Conservation (phyloP, 2,329 filamentous ascomycete species). For the Ophiostoma ulmi region DNA sequence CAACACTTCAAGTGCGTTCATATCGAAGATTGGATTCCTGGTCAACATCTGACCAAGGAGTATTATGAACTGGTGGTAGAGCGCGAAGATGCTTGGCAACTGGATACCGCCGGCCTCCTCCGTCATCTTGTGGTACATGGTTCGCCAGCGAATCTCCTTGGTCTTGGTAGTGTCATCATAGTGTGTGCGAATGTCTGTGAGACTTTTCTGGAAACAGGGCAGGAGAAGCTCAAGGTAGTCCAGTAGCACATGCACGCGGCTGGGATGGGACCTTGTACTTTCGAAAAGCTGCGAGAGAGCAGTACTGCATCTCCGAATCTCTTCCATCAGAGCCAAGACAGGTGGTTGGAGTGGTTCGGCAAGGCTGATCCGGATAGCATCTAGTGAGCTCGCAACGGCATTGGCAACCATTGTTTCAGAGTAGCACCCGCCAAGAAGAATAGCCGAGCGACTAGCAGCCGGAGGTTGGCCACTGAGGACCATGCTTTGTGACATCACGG, state of each 20-base stretch:
- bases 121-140: constrained; percentile 54
- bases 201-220: constrained; percentile 49
- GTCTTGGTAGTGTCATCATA: constrained; percentile 47
- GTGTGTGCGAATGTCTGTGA: constrained; percentile 49
- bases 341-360: constrained; percentile 43
- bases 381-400: constrained; percentile 43
- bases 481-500: background rate
- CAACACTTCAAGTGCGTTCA: constrained; percentile 49
- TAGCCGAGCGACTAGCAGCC: constrained; percentile 20
- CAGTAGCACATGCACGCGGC: constrained; percentile 47
- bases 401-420: constrained; percentile 51
- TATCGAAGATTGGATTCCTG: constrained; percentile 53
- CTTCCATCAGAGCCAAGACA: constrained; percentile 45
- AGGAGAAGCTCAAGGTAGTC: constrained; percentile 54
- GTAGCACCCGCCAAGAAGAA: constrained; percentile 50
- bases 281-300: constrained; percentile 53
- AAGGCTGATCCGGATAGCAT: constrained; percentile 45
- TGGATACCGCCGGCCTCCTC: constrained; percentile 47
- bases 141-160: constrained; percentile 50
- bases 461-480: constrained; percentile 1
- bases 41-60: constrained; percentile 48
- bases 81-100: constrained; percentile 49
- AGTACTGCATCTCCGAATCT: constrained; percentile 42
- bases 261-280: constrained; percentile 47
- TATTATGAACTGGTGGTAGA: constrained; percentile 52